Evolutionary conservation across 1,139 yeast genomes (phyloP).

Genomic region (Lodderomyces orthopsilosis): DNA sequence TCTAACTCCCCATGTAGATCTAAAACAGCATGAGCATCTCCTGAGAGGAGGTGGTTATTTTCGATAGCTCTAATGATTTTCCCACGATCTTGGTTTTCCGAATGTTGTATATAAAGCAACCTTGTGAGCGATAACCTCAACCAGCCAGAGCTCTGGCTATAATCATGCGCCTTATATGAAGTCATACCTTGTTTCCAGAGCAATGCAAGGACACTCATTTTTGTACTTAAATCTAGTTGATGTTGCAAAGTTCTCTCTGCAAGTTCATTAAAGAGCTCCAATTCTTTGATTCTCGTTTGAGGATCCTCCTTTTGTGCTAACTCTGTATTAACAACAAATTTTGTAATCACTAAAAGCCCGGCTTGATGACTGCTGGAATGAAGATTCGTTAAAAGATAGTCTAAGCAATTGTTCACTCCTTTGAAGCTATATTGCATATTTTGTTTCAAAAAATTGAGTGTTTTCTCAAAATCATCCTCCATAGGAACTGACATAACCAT

Average conservation of each 20-base stretch:
- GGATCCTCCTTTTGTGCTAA: slow-evolving; percentile 2
- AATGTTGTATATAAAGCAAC: slow-evolving; percentile 16
- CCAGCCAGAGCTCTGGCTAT: slow-evolving; percentile 21
- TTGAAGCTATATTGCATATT: slow-evolving; percentile 15
- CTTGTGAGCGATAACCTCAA: slow-evolving; percentile 21
- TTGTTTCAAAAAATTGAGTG: slow-evolving; percentile 17
- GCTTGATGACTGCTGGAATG: slow-evolving; percentile 14
- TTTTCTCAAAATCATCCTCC: slow-evolving; percentile 11
- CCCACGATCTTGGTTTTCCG: slow-evolving; percentile 18
- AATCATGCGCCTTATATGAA: slow-evolving; percentile 15
- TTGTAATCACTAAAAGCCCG: slow-evolving; percentile 16
- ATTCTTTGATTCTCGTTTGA: slow-evolving; percentile 5
- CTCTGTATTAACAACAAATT: slow-evolving; percentile 9
- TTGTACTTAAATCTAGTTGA: slow-evolving; percentile 18
- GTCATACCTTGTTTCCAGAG: slow-evolving; percentile 30
- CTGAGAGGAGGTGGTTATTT: slow-evolving; percentile 17
- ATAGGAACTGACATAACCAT: slow-evolving; percentile 21
- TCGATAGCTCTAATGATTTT: slow-evolving; percentile 26
- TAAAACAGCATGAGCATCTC: slow-evolving; percentile 14
- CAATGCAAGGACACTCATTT: slow-evolving; percentile 21
- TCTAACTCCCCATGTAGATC: slow-evolving; percentile 7
- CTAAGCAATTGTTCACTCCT: slow-evolving; percentile 23
- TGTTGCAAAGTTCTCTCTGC: slow-evolving; percentile 20
- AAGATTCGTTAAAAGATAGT: slow-evolving; percentile 21
- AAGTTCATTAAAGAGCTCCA: slow-evolving; percentile 16